phyloP scores from a whole-genome alignment of 768 basidiomycete species.

The Tricholoma sp. region DNA sequence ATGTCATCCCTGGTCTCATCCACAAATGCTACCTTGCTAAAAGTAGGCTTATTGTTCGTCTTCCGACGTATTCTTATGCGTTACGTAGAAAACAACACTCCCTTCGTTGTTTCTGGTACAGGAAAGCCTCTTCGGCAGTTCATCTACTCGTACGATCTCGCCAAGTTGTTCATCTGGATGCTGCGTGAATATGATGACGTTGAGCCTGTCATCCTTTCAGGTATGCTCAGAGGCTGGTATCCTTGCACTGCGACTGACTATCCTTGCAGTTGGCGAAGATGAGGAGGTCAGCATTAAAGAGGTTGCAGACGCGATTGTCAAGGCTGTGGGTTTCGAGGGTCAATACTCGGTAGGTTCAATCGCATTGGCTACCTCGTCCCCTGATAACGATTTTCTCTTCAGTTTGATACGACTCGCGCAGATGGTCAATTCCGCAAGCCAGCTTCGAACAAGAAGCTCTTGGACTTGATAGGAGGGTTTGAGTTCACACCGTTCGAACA shows the following conservation, averaged over 20 bases:
- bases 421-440: slow-evolving; percentile 98
- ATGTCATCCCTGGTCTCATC: slow-evolving; percentile 90
- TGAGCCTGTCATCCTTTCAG: slow-evolving; percentile 89
- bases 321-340: slow-evolving; percentile 73
- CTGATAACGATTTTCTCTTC: neutral
- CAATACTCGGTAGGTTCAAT: slow-evolving; percentile 55
- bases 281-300: slow-evolving; percentile 93
- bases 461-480: slow-evolving; percentile 74
- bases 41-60: slow-evolving; percentile 37
- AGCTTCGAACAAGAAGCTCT: slow-evolving; percentile 86
- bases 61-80: slow-evolving; percentile 1
- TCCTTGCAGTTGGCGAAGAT: slow-evolving; percentile 74
- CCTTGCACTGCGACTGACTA: neutral
- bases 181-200: slow-evolving; percentile 87
- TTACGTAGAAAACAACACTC: slow-evolving; percentile 65
- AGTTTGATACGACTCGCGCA: slow-evolving; percentile 82
- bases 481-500: slow-evolving; percentile 88
- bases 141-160: slow-evolving; percentile 94
- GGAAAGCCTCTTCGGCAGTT: slow-evolving; percentile 96
- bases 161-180: slow-evolving; percentile 93
- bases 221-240: slow-evolving; percentile 29
- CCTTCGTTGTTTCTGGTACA: slow-evolving; percentile 84
- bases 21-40: slow-evolving; percentile 93
- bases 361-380: neutral
- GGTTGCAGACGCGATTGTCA: slow-evolving; percentile 88